Percentiles rank a stretch among this genome's conserved stretches.
Evolutionary conservation across 2,329 filamentous ascomycete species (phyloP).

Genomic region (Pseudodiploospora longispora): DNA sequence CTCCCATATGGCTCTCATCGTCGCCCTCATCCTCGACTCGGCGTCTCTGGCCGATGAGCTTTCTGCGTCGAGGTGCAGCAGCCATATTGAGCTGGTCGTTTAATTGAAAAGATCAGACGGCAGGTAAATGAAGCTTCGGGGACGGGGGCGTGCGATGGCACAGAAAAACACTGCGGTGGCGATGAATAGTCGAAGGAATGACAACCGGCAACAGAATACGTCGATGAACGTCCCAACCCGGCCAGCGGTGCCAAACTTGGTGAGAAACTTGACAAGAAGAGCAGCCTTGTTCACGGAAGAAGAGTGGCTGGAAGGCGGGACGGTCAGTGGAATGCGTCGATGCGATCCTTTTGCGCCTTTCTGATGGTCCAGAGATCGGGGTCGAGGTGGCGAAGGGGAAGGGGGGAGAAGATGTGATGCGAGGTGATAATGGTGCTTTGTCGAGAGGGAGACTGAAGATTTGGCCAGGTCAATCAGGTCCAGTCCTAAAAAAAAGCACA

Average conservation of each 20-base stretch:
- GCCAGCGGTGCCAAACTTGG: conserved; percentile 14
- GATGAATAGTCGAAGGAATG: conserved; percentile 5
- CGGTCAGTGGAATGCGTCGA: conserved; percentile 1
- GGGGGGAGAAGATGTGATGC: conserved; percentile 10
- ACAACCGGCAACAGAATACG: conserved; percentile 4
- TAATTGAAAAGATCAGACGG: conserved; percentile 18
- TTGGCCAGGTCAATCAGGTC: conserved; percentile 20
- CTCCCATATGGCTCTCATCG: conserved; percentile 52
- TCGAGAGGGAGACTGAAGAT: conserved; percentile 15
- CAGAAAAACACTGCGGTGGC: conserved; percentile 21
- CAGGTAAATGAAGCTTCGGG: conserved; percentile 21
- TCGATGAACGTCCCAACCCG: conserved; percentile 11
- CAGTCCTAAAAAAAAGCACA: conserved; percentile 7
- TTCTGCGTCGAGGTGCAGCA: conserved; percentile 47
- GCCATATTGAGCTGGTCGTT: conserved; percentile 21
- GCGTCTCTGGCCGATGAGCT: conserved; percentile 58
- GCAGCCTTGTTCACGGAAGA: conserved; percentile 1
- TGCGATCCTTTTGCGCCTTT: conserved; percentile 7
- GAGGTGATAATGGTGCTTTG: conserved; percentile 21
- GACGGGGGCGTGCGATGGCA: conserved; percentile 18
- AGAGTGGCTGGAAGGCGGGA: conserved; percentile 1
- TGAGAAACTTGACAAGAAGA: conserved; percentile 10
- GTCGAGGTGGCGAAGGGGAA: conserved; percentile 1
- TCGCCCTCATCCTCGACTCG: conserved; percentile 64
- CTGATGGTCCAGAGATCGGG: conserved; percentile 8